A percentile compares a stretch with the other conserved stretches of the same genome.
These are phyloP conservation scores for Eudorina sp. DNA, from an alignment of 139 green algal genomes.

Conservation along the genomic window DNA sequence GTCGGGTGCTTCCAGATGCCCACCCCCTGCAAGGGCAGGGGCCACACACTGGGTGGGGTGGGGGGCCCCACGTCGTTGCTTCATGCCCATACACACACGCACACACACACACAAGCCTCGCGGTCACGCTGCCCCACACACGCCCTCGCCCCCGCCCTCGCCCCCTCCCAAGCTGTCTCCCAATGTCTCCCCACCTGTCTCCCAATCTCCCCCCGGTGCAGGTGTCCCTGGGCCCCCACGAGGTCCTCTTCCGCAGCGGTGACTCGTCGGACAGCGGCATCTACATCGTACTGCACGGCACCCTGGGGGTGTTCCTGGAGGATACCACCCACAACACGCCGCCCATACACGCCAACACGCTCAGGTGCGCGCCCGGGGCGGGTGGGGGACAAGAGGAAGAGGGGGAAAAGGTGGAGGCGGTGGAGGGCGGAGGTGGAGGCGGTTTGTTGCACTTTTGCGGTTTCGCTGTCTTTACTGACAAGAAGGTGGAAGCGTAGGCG, in stretches of 20 bases:
- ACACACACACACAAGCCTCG: background rate
- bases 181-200: background rate
- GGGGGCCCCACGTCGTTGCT: background rate
- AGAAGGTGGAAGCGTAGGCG: no score
- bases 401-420: background rate
- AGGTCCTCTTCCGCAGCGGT: constrained; percentile 74
- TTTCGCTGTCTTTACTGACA: no score
- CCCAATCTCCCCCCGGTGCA: constrained; percentile 27
- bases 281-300: constrained; percentile 83
- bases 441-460: no score
- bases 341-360: constrained; percentile 76
- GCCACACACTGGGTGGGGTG: background rate
- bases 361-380: constrained; percentile 51
- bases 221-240: constrained; percentile 69
- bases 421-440: background rate
- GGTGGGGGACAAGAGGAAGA: no score
- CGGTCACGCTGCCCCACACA: background rate
- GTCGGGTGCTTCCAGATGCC: no score
- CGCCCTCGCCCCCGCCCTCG: background rate
- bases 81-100: background rate
- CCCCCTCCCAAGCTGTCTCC: background rate
- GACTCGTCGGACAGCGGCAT: constrained; percentile 78
- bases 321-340: constrained; percentile 47
- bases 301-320: constrained; percentile 79
- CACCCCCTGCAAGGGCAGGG: no score